Evolutionary conservation across 2,329 filamentous ascomycete genomes (phyloP).

Genomic region (Xylariaceae sp.): DNA sequence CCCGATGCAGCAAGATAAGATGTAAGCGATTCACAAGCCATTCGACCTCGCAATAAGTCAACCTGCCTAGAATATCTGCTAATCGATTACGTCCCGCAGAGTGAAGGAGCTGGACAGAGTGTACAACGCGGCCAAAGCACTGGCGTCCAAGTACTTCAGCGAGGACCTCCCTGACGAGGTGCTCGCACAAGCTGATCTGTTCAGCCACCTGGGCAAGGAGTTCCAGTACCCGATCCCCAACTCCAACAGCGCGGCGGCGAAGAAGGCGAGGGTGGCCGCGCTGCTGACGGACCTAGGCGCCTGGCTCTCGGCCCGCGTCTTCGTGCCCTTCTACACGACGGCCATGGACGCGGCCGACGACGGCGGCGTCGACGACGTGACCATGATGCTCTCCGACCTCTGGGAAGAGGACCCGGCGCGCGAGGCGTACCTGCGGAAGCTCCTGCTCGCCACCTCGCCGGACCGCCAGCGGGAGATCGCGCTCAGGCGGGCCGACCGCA

Average conservation of each 20-base stretch:
- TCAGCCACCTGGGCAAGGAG: background rate
- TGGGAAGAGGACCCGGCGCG: conserved; percentile 5
- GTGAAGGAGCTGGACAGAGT: conserved; percentile 10
- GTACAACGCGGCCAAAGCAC: conserved; percentile 2
- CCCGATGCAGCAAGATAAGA: conserved; percentile 3
- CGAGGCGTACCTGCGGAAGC: conserved; percentile 12
- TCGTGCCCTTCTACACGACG: conserved; percentile 10
- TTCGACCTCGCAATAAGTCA: too few relatives aligned
- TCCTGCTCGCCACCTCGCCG: conserved; percentile 5
- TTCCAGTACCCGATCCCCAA: conserved; percentile 5
- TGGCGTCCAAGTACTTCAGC: conserved; percentile 7
- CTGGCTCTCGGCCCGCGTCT: conserved; percentile 5
- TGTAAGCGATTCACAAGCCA: too few relatives aligned
- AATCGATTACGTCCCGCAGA: conserved; percentile 2
- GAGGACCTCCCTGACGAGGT: conserved; percentile 6
- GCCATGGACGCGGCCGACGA: background rate
- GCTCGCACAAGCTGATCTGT: background rate
- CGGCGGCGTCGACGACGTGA: conserved; percentile 5
- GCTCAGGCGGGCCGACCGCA: background rate
- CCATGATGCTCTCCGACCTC: conserved; percentile 7
- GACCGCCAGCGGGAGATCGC: conserved; percentile 7
- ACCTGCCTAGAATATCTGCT: background rate
- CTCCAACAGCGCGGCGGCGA: conserved; percentile 9
- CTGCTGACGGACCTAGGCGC: conserved; percentile 6
- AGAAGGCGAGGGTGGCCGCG: conserved; percentile 8